A percentile compares a stretch with the other conserved stretches of the same genome.
Conservation (phyloP, 768 basidiomycete genomes). For the Termitomyces sp. region DNA sequence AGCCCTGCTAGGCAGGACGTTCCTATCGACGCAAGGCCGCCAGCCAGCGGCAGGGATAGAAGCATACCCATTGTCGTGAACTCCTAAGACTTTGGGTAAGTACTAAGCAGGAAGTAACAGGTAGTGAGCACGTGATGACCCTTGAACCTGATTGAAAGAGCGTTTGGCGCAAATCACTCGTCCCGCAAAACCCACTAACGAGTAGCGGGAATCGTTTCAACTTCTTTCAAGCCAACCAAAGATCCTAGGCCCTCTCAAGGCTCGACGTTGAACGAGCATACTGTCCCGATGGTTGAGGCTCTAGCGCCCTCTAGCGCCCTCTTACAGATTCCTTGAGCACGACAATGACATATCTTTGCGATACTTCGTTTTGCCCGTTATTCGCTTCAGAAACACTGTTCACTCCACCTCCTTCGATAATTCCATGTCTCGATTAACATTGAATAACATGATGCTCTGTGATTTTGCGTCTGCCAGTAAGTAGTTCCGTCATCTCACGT, state of each 20-base stretch:
- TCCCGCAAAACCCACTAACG: no score
- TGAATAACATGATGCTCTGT: no score
- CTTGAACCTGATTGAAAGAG: no score
- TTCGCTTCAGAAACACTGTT: background rate
- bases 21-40: constrained; percentile 67
- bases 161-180: no score
- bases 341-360: no score
- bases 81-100: background rate
- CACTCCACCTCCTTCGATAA: background rate
- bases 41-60: constrained; percentile 70
- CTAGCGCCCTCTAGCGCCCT: no score
- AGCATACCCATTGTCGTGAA: constrained; percentile 62
- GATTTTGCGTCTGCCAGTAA: background rate
- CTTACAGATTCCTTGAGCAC: no score
- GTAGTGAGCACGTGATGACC: constrained; percentile 12
- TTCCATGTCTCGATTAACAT: background rate
- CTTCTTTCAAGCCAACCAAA: background rate
- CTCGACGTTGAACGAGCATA: background rate
- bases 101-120: no score
- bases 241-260: background rate
- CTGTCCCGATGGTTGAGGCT: background rate
- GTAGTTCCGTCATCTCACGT: background rate
- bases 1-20: constrained; percentile 82
- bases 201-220: no score
- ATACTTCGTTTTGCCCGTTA: background rate